These are phyloP conservation scores for Skeletonema costatum DNA, from an alignment of 108 stramenopile genomes.

Conservation along the genomic window DNA sequence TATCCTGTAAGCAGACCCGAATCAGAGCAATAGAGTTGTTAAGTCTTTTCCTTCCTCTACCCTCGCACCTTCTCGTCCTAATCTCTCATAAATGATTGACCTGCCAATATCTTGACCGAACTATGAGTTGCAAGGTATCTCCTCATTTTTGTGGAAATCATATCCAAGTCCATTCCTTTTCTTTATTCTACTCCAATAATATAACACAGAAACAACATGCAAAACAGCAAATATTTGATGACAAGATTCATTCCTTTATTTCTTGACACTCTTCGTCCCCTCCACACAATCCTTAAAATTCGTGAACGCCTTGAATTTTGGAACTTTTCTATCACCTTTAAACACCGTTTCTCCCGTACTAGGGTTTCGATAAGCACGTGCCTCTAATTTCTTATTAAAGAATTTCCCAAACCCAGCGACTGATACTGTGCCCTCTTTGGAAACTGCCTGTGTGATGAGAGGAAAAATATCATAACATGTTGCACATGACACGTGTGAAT, in stretches of 20 bases:
- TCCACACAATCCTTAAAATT: background rate
- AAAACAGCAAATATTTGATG: background rate
- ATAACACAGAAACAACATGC: background rate
- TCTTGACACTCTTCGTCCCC: background rate
- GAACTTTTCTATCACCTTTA: background rate
- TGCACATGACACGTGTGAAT: conserved; percentile 1
- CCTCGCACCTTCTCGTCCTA: background rate
- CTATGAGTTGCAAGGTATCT: background rate
- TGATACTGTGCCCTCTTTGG: background rate
- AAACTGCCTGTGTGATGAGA: background rate
- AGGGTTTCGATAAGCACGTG: background rate
- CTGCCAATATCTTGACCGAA: background rate
- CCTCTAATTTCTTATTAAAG: background rate
- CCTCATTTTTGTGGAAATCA: background rate
- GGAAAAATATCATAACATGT: background rate
- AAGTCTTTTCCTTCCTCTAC: background rate
- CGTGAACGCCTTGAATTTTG: background rate
- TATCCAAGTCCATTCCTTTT: background rate
- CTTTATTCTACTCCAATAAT: background rate
- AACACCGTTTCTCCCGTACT: background rate
- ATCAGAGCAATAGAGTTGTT: background rate
- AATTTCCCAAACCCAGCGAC: conserved; percentile 1
- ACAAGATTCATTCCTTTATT: background rate
- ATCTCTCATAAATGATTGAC: background rate
- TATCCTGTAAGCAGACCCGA: too few relatives aligned